phyloP scores from a whole-genome alignment of 139 green algal species.

The Microglena sp. region DNA sequence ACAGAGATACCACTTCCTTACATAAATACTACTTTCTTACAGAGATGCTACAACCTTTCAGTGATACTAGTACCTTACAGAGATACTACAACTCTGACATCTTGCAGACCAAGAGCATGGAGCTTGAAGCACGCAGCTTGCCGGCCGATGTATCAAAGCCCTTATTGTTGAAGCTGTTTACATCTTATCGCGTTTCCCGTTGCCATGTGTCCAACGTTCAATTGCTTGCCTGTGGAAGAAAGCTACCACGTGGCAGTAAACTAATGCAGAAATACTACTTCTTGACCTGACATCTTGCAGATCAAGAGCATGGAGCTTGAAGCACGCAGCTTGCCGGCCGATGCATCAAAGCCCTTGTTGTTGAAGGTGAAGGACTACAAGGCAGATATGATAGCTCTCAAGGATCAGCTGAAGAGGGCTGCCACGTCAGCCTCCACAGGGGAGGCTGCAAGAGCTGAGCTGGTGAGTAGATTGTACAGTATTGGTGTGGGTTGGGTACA shows the following conservation, averaged over 20 bases:
- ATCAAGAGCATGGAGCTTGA: constrained; percentile 95
- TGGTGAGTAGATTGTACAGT: constrained; percentile 28
- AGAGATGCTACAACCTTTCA: too few relatives aligned
- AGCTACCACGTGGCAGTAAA: too few relatives aligned
- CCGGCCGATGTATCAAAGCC: constrained; percentile 42
- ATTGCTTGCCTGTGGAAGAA: too few relatives aligned
- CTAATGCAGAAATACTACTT: too few relatives aligned
- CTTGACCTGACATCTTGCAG: constrained; percentile 48
- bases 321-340: constrained; percentile 64
- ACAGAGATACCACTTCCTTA: too few relatives aligned
- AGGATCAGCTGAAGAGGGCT: constrained; percentile 40
- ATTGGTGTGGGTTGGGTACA: too few relatives aligned
- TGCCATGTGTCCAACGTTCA: too few relatives aligned
- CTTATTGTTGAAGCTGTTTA: constrained; percentile 64
- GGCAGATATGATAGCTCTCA: constrained; percentile 65
- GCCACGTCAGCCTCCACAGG: constrained; percentile 6
- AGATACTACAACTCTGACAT: too few relatives aligned
- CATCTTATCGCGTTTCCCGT: too few relatives aligned
- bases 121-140: constrained; percentile 87
- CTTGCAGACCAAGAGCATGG: constrained; percentile 90
- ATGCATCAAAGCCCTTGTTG: constrained; percentile 47
- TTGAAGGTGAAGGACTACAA: constrained; percentile 85
- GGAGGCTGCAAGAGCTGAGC: constrained; percentile 56
- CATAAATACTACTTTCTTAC: too few relatives aligned
- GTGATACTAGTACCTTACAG: too few relatives aligned